Percentiles rank a stretch among this genome's conserved stretches.
Evolutionary conservation across 1,284 basidiomycete genomes (phyloP).

Genomic region (Pascua sp.): DNA sequence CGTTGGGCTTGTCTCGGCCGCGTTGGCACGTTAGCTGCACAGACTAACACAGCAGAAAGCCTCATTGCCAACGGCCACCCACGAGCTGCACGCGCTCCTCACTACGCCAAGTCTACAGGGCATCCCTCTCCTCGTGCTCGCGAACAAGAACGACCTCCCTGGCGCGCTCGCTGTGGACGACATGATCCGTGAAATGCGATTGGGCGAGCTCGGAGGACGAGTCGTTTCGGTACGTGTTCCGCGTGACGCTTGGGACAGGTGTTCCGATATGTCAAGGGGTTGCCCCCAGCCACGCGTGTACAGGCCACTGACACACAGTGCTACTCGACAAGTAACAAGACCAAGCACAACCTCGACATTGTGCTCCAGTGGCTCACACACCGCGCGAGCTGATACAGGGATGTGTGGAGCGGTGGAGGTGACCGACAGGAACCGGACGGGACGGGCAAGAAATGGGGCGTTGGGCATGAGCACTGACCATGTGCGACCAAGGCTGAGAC

Average conservation of each 20-base stretch:
- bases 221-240: constrained; percentile 70
- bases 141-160: constrained; percentile 91
- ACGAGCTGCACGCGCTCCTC: constrained; percentile 84
- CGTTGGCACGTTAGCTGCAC: not conserved
- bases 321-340: constrained; percentile 71
- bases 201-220: constrained; percentile 76
- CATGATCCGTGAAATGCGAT: constrained; percentile 73
- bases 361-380: constrained; percentile 52
- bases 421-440: no score
- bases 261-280: not conserved
- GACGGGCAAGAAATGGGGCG: no score
- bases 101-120: constrained; percentile 67
- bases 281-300: not conserved
- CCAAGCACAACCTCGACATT: constrained; percentile 73
- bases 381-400: constrained; percentile 14
- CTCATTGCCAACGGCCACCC: constrained; percentile 72
- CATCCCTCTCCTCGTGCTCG: constrained; percentile 86
- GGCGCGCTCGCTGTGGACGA: constrained; percentile 79
- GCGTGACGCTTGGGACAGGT: not conserved
- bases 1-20: not conserved
- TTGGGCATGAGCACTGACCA: no score
- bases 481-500: no score
- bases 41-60: constrained; percentile 60
- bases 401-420: no score
- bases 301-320: constrained; percentile 16